Percentiles rank a stretch among this genome's conserved stretches.
These are phyloP conservation scores for Aphanomyces cochlioides DNA, from an alignment of 352 stramenopile species.

Conservation along the genomic window DNA sequence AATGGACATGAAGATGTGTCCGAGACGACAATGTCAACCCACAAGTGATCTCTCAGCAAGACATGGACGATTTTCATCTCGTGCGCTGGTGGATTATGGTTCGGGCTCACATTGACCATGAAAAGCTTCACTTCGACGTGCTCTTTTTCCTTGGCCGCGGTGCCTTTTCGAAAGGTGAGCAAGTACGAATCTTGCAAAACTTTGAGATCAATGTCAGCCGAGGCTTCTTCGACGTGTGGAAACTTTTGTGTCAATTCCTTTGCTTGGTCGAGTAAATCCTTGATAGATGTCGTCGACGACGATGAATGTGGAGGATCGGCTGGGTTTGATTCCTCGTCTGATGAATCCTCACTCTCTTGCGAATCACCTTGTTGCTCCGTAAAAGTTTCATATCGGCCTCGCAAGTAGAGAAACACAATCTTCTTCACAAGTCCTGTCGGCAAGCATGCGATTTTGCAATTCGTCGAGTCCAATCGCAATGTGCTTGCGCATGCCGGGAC, in stretches of 20 bases:
- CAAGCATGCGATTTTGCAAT: slow-evolving; percentile 26
- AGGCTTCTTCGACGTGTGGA: neutral
- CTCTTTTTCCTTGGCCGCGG: slow-evolving; percentile 1
- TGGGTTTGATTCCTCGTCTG: neutral
- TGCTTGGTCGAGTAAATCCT: neutral
- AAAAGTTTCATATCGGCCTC: slow-evolving; percentile 1
- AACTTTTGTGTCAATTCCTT: slow-evolving; percentile 12
- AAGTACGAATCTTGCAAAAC: slow-evolving; percentile 22
- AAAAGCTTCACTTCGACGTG: slow-evolving; percentile 26
- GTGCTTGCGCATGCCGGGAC: neutral
- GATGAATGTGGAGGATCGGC: neutral
- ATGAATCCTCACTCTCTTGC: neutral
- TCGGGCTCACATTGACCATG: slow-evolving; percentile 21
- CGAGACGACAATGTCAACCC: slow-evolving; percentile 22
- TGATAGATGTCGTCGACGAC: slow-evolving; percentile 9
- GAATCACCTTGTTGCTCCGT: neutral
- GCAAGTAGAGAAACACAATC: slow-evolving; percentile 29
- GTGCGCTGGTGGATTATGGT: neutral
- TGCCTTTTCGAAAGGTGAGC: slow-evolving; percentile 6
- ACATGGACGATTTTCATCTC: slow-evolving; percentile 23
- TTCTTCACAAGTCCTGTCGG: slow-evolving; percentile 25
- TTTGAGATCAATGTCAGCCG: slow-evolving; percentile 7
- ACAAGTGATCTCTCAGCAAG: slow-evolving; percentile 6
- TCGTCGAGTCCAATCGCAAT: slow-evolving; percentile 20
- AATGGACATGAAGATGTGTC: neutral